These are phyloP conservation scores for Zasmidium citrigriseum DNA, from an alignment of 2,329 filamentous ascomycete species.

Conservation along the genomic window DNA sequence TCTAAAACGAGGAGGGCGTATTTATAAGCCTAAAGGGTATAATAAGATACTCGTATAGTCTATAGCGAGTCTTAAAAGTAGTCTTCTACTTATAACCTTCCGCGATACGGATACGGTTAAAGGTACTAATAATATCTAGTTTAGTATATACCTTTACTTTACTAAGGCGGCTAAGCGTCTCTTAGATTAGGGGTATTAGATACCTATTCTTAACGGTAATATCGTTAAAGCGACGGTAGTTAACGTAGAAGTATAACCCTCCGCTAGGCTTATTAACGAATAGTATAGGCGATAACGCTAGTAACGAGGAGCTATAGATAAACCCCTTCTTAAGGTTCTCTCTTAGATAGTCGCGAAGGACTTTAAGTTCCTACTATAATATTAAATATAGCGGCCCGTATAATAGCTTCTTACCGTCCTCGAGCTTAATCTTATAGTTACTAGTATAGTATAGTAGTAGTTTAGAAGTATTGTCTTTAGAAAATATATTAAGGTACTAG, in stretches of 20 bases:
- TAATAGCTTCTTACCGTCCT: no score
- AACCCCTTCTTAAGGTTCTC: neutral
- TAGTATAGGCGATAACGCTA: neutral
- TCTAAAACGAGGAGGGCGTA: slow-evolving; percentile 27
- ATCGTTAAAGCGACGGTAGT: neutral
- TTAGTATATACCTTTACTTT: slow-evolving; percentile 19
- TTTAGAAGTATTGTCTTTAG: no score
- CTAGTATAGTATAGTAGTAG: no score
- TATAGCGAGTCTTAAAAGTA: slow-evolving; percentile 11
- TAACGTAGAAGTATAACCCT: no score
- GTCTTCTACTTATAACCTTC: slow-evolving; percentile 11
- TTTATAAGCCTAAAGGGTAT: slow-evolving; percentile 11
- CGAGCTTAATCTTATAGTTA: no score
- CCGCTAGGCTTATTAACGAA: neutral
- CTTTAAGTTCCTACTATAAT: neutral
- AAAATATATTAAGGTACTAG: no score
- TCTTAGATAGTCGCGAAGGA: neutral
- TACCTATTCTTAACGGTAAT: slow-evolving; percentile 18
- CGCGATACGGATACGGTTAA: slow-evolving; percentile 4
- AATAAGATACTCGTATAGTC: slow-evolving; percentile 10
- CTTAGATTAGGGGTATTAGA: slow-evolving; percentile 28
- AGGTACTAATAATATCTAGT: no score
- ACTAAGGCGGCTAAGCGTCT: slow-evolving; percentile 21
- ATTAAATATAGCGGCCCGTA: no score
- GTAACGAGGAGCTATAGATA: neutral